Conservation (phyloP, 78 protist genomes). For the Creolimax fragrantissima region DNA sequence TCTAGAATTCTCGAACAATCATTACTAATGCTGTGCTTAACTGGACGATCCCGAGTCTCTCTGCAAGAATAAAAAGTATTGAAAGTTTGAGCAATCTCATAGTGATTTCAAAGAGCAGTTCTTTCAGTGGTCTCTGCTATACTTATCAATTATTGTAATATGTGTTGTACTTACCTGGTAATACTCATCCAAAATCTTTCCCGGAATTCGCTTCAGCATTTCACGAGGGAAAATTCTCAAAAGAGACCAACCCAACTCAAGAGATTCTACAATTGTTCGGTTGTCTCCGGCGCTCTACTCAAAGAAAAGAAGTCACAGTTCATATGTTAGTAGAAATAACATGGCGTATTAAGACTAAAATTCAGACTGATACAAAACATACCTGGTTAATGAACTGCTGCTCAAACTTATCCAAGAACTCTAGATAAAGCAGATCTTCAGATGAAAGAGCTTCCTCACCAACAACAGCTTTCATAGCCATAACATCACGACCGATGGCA, state of each 20-base stretch:
- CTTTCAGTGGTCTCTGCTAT: no score
- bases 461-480: constrained; percentile 99
- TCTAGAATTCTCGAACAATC: no score
- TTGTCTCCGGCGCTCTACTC: constrained; percentile 55
- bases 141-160: not conserved
- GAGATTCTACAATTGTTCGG: constrained; percentile 82
- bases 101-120: no score
- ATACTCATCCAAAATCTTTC: constrained; percentile 48
- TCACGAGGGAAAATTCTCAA: constrained; percentile 93
- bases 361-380: not conserved
- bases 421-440: constrained; percentile 92
- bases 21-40: no score
- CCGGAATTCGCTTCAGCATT: constrained; percentile 78
- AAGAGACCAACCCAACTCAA: constrained; percentile 97
- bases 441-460: constrained; percentile 98
- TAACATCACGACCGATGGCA: constrained; percentile 97
- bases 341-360: no score
- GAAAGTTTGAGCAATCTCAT: no score
- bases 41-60: no score
- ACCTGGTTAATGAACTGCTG: constrained; percentile 84
- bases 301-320: no score
- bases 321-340: no score
- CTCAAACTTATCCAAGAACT: constrained; percentile 95
- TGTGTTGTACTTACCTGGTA: constrained; percentile 33
- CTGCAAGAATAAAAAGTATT: no score